Evolutionary conservation across 805 yeast genomes (phyloP), one percentile per base, ranked within the genome.

Genomic region (Spathaspora passalidarum): DNA sequence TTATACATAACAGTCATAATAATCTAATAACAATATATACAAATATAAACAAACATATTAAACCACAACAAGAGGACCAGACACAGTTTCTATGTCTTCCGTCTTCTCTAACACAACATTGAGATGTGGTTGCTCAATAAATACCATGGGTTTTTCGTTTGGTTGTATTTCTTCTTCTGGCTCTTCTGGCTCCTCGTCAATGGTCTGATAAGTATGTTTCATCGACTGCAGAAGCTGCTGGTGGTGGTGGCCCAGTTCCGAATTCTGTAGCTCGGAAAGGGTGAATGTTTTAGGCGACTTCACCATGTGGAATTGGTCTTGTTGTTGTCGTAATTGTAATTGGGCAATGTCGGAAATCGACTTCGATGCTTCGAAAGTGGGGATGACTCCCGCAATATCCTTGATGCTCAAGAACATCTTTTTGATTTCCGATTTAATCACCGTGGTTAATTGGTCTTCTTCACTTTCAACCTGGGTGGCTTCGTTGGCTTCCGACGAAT

Each of bases 281-380:
- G 72, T 61, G 49, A 61, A 70, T 0, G 70, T 68, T 52, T 71
- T 71, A 18, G 76, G 76, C 8, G 73, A 67, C 47, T 71, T 71
- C 7, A 68, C 73, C 43, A 66, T 55, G 5, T 64, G 54, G 35
- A 57, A 65, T 19, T 53, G 40, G 50, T 44, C 35, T 41, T 16
- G 46, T 50, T 22, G 10, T 42, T 40, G 17, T 36, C 49, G 53
- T 17, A 43, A 35, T 48, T 46, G 56, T 17, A 46, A 49, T 40
- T 44, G 52, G 29, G 54, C 53, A 39, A 51, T 51, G 36, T 48
- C 53, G 20, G 47, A 45, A 45, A 63, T 62, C 10, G 68, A 62
- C 42, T 57, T 60, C 21, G 62, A 56, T 10, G 64, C 41, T 46
- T 59, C 57, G 46, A 60, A 64, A n/a, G 69, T 63, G 19, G 72